phyloP scores from a whole-genome alignment of 768 basidiomycete species.

The Mycena vitilis region DNA sequence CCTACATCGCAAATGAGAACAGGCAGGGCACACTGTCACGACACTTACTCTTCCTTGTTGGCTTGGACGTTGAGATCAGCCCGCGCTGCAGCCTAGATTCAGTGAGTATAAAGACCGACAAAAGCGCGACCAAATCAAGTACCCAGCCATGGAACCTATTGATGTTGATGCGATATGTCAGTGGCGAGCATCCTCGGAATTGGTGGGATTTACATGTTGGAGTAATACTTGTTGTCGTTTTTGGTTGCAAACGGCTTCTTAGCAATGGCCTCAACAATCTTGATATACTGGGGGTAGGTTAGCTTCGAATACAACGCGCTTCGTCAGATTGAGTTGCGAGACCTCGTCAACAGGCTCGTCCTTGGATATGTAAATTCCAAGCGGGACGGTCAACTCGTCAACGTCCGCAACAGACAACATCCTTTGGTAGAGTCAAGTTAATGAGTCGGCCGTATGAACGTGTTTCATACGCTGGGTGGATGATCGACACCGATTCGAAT shows the following conservation, averaged over 20 bases:
- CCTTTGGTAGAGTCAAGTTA: constrained; percentile 40
- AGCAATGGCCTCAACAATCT: constrained; percentile 59
- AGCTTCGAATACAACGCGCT: neutral
- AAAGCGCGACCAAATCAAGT: neutral
- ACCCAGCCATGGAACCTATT: constrained; percentile 69
- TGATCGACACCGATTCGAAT: constrained; percentile 60
- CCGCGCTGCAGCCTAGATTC: constrained; percentile 62
- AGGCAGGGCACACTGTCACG: neutral
- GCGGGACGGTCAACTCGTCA: constrained; percentile 60
- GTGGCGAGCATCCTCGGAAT: neutral
- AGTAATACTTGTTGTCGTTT: constrained; percentile 62
- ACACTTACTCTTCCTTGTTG: constrained; percentile 64
- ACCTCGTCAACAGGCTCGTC: constrained; percentile 69
- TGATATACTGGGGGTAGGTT: constrained; percentile 39
- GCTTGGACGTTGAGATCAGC: constrained; percentile 66
- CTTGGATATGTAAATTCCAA: constrained; percentile 66
- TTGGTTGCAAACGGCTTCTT: constrained; percentile 63
- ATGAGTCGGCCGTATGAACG: neutral
- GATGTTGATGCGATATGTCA: constrained; percentile 13
- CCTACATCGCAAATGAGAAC: constrained; percentile 37
- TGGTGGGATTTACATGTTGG: constrained; percentile 51
- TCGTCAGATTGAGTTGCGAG: constrained; percentile 36
- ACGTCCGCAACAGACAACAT: constrained; percentile 66
- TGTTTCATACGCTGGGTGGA: constrained; percentile 68
- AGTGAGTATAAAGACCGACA: neutral